Evolutionary conservation across 163 green algal species (phyloP).

Genomic region (Scenedesmus sp.): DNA sequence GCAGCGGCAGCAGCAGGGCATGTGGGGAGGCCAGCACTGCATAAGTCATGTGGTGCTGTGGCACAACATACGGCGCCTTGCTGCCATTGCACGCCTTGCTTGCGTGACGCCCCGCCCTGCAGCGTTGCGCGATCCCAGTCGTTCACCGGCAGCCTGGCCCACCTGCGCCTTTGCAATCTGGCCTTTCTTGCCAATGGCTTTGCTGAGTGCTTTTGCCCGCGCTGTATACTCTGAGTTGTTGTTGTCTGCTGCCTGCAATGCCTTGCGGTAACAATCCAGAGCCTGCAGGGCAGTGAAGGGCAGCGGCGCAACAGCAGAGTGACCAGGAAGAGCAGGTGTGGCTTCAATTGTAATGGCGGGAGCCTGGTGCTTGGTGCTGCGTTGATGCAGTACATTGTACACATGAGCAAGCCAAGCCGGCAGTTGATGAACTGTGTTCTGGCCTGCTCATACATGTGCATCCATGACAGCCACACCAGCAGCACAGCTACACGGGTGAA

Average conservation of each 20-base stretch:
- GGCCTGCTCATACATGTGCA: too few species aligned
- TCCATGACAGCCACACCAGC: too few species aligned
- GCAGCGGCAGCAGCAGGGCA: background rate
- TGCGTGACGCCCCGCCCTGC: too few species aligned
- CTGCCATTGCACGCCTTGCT: too few species aligned
- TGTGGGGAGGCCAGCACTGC: background rate
- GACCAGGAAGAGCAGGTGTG: background rate
- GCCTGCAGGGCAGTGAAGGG: background rate
- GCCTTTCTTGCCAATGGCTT: background rate
- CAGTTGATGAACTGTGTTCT: too few species aligned
- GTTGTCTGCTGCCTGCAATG: background rate
- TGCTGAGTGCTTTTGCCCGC: conserved; percentile 40
- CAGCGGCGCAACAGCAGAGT: background rate
- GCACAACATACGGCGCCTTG: background rate
- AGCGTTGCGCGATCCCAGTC: background rate
- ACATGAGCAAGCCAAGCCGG: too few species aligned
- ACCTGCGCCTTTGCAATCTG: conserved; percentile 23
- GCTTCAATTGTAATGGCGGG: too few species aligned
- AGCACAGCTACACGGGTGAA: background rate
- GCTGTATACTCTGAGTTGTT: conserved; percentile 37
- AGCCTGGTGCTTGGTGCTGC: too few species aligned
- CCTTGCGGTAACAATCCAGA: conserved; percentile 10
- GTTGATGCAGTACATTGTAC: too few species aligned
- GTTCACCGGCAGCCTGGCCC: background rate
- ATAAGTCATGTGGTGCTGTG: background rate